Conservation (phyloP, 2,329 filamentous ascomycete species). For the Arthrobotrys sinensis region DNA sequence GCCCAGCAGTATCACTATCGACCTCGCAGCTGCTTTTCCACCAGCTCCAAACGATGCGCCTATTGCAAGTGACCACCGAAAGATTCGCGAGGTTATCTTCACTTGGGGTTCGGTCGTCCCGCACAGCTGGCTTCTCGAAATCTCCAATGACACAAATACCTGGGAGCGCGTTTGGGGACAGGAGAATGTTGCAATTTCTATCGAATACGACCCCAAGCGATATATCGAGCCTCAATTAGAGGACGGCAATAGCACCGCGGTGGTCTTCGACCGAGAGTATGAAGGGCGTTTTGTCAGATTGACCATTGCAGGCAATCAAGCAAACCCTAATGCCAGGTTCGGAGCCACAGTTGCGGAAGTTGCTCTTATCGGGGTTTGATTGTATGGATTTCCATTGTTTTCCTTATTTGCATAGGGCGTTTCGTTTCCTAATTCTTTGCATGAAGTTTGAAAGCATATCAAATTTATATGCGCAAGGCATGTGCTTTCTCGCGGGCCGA, state of each 20-base stretch:
- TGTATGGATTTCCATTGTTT: neutral
- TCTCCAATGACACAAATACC: slow-evolving; percentile 67
- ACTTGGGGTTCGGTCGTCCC: slow-evolving; percentile 63
- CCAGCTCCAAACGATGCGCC: slow-evolving; percentile 68
- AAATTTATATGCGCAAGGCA: neutral
- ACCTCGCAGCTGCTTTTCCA: slow-evolving; percentile 73
- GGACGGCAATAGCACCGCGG: slow-evolving; percentile 59
- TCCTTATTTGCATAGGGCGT: slow-evolving; percentile 36
- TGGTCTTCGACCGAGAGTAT: slow-evolving; percentile 51
- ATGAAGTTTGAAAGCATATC: neutral
- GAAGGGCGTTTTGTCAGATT: slow-evolving; percentile 55
- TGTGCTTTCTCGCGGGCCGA: slow-evolving; percentile 1
- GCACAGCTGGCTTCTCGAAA: slow-evolving; percentile 62
- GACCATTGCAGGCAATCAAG: slow-evolving; percentile 55
- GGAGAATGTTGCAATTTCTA: slow-evolving; percentile 62
- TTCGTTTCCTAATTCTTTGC: slow-evolving; percentile 18
- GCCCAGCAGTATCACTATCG: slow-evolving; percentile 73
- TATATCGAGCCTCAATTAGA: slow-evolving; percentile 50
- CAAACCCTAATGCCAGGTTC: slow-evolving; percentile 32
- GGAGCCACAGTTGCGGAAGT: slow-evolving; percentile 56
- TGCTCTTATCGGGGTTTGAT: slow-evolving; percentile 52
- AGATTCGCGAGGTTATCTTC: slow-evolving; percentile 72
- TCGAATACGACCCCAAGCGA: slow-evolving; percentile 60
- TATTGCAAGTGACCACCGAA: slow-evolving; percentile 72
- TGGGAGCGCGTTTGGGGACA: slow-evolving; percentile 64